Evolutionary conservation across 2,329 filamentous ascomycete genomes (phyloP).

Genomic region (Coleophoma eucalyptorum): DNA sequence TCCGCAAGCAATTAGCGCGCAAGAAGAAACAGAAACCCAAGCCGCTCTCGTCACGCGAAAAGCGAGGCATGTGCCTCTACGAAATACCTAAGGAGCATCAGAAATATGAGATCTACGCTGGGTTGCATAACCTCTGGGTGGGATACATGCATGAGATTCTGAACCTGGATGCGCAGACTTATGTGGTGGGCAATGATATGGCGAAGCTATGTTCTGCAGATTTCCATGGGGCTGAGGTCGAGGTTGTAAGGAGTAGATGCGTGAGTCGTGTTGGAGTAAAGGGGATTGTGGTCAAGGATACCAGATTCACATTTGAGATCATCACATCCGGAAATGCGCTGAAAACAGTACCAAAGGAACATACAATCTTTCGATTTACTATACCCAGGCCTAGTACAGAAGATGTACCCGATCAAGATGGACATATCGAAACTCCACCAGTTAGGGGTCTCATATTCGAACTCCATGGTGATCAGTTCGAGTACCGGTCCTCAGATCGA

Average conservation of each 20-base stretch:
- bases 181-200: conserved; percentile 41
- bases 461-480: conserved; percentile 82
- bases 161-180: conserved; percentile 38
- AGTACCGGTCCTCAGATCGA: conserved; percentile 76
- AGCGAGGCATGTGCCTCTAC: conserved; percentile 69
- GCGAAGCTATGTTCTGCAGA: conserved; percentile 82
- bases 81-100: conserved; percentile 65
- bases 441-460: conserved; percentile 67
- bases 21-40: conserved; percentile 47
- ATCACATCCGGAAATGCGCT: conserved; percentile 67
- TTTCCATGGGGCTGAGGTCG: conserved; percentile 80
- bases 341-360: conserved; percentile 85
- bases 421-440: conserved; percentile 14
- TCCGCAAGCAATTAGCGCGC: conserved; percentile 31
- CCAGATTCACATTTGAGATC: conserved; percentile 81
- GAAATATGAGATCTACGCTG: conserved; percentile 73
- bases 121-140: conserved; percentile 75
- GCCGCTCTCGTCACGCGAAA: conserved; percentile 77
- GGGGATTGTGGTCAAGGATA: conserved; percentile 87
- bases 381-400: conserved; percentile 43
- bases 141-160: conserved; percentile 83
- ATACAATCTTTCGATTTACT: conserved; percentile 77
- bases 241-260: conserved; percentile 80
- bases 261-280: conserved; percentile 75
- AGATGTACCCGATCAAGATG: background rate